Percentiles rank a stretch among this genome's conserved stretches.
These are phyloP conservation scores for Parascedosporium putredinis DNA, from an alignment of 2,329 filamentous ascomycete genomes.

Conservation along the genomic window DNA sequence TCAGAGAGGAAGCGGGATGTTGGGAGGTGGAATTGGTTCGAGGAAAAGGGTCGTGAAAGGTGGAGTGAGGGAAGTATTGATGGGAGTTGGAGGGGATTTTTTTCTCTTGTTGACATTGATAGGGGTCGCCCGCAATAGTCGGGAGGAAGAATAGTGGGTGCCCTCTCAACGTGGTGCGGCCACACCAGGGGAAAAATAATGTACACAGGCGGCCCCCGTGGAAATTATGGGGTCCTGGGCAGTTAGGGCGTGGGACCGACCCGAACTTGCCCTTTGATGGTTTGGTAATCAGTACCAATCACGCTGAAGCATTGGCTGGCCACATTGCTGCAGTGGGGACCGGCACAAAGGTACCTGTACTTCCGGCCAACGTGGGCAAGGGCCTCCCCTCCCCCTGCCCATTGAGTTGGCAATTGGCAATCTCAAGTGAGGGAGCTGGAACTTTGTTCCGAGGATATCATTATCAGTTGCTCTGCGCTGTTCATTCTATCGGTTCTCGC, in stretches of 20 bases:
- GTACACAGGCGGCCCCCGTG: not conserved
- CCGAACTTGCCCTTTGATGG: not conserved
- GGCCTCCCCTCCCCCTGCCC: not conserved
- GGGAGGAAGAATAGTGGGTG: not conserved
- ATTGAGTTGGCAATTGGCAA: not conserved
- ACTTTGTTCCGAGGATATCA: too few relatives aligned
- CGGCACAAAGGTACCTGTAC: not conserved
- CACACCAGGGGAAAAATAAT: constrained; percentile 1
- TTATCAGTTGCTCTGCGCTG: too few relatives aligned
- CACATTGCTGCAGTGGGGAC: not conserved
- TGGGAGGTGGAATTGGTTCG: constrained; percentile 6
- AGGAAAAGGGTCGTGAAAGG: constrained; percentile 6
- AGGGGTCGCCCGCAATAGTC: constrained; percentile 5
- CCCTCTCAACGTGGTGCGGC: not conserved
- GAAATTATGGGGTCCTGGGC: constrained; percentile 3
- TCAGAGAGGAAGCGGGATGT: constrained; percentile 7
- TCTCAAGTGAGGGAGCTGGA: too few relatives aligned
- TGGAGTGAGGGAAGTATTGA: constrained; percentile 8
- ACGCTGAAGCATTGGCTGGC: not conserved
- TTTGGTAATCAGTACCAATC: not conserved
- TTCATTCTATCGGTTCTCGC: too few relatives aligned
- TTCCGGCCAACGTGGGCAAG: not conserved
- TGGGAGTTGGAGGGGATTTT: constrained; percentile 7
- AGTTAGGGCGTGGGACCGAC: constrained; percentile 2
- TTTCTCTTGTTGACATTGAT: constrained; percentile 9